Evolutionary conservation across 2,329 filamentous ascomycete genomes (phyloP).

Genomic region (Alternaria sp.): DNA sequence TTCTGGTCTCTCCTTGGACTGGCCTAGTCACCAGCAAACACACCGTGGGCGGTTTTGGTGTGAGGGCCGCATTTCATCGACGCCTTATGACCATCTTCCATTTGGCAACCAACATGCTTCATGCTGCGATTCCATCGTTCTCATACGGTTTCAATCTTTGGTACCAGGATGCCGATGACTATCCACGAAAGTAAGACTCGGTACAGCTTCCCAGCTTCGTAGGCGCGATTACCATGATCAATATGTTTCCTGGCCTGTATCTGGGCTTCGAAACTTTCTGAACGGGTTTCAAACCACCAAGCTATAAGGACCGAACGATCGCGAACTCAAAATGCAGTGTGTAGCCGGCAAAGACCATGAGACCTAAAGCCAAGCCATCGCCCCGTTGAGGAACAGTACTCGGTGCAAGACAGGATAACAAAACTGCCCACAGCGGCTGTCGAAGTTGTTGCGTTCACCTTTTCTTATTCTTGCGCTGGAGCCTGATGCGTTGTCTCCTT

Average conservation of each 20-base stretch:
- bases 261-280: neutral
- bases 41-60: neutral
- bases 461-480: too few species aligned
- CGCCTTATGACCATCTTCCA: neutral
- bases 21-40: too few species aligned
- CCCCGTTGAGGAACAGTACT: too few species aligned
- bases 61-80: neutral
- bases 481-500: too few species aligned
- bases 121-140: neutral
- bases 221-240: neutral
- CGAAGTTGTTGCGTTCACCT: fast-evolving
- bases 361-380: too few species aligned
- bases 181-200: neutral
- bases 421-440: too few species aligned
- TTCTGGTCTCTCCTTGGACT: too few species aligned
- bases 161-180: neutral
- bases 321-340: neutral
- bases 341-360: too few species aligned
- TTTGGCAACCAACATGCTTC: neutral
- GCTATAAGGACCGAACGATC: neutral
- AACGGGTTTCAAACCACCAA: neutral
- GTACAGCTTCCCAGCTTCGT: neutral
- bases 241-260: neutral
- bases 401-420: too few species aligned
- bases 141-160: neutral